These are phyloP conservation scores for Piper longum DNA, from an alignment of 164 flowering plant species.

Conservation along the genomic window DNA sequence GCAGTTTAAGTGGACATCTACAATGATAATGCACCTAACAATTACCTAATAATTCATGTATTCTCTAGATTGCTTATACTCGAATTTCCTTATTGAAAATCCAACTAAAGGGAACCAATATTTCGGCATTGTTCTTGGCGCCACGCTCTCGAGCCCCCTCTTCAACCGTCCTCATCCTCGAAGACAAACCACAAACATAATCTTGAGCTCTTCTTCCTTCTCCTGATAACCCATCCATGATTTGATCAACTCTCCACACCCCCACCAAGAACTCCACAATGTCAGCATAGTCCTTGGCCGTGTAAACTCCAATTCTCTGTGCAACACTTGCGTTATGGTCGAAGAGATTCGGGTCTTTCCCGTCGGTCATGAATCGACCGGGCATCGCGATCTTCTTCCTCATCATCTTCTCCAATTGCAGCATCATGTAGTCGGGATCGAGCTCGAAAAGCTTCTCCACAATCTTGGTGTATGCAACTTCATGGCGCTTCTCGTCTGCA, in stretches of 20 bases:
- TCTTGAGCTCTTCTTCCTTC: slow-evolving; percentile 8
- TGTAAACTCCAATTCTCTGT: slow-evolving; percentile 48
- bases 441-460: slow-evolving; percentile 24
- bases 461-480: slow-evolving; percentile 17
- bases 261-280: slow-evolving; percentile 40
- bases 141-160: slow-evolving; percentile 1
- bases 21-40: too few relatives aligned
- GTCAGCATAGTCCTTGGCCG: slow-evolving; percentile 46
- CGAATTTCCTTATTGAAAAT: slow-evolving; percentile 3
- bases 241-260: slow-evolving; percentile 33
- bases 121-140: slow-evolving; percentile 3
- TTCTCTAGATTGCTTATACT: neutral
- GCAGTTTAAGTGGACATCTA: too few relatives aligned
- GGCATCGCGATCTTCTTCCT: slow-evolving; percentile 49
- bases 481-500: slow-evolving; percentile 37
- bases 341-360: slow-evolving; percentile 31
- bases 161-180: too few relatives aligned
- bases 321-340: slow-evolving; percentile 44
- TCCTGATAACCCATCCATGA: slow-evolving; percentile 26
- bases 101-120: slow-evolving; percentile 14
- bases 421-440: slow-evolving; percentile 29
- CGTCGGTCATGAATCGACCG: slow-evolving; percentile 47
- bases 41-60: slow-evolving; percentile 20
- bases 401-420: slow-evolving; percentile 49
- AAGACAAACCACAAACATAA: too few relatives aligned